Base-by-base conservation (phyloP, 2,329 filamentous ascomycete species). In the Colletotrichum chrysophilum region DNA sequence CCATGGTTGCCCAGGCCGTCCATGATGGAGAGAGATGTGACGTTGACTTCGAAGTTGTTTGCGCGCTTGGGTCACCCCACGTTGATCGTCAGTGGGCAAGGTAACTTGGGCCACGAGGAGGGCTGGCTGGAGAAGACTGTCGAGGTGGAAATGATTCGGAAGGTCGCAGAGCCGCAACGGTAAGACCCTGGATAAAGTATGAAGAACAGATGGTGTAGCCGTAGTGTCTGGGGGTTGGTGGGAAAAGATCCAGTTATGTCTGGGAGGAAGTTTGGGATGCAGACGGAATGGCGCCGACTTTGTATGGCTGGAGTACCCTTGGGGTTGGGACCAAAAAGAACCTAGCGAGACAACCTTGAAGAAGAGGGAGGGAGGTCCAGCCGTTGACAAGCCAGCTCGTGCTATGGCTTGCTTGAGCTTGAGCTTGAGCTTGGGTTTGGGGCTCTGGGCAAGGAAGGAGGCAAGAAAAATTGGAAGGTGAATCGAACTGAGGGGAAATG, bases 1-100 rank as follows among this genome's bases (percentile, higher is more conserved):
- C 38, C 38, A n/a, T 61, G 68, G 60, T 75, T 30, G 28, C 79
- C 77, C 13, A 73, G 71, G 66, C 74, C 75, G 74, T 81, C 78
- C 79, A 82, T 82, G 48, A 43, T 18, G 16, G 21, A 21, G 28
- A 56, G 52, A 36, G 36, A n/a, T 36, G 55, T 55, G 30, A 26
- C 32, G 36, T 48, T 28, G 43, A 72, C 26, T 38, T 62, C n/a
- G 21, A 38, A 38, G 24, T 56, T 55, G 58, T 24, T 58, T 36
- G 28, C 55, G 34, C 58, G 36, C 21, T 43, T 38, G 7, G 66
- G 26, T 34, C 18, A 32, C 64, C 28, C 68, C 68, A 71, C 67
- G 71, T 62, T 34, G 48, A 56, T 32, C 43, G 69, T 66, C 30
- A 38, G 26, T 43, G 18, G 60, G 60, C 28, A 30, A 26, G 60